Evolutionary conservation across 331 rosid species (phyloP).

Genomic region (Acacia concinna): DNA sequence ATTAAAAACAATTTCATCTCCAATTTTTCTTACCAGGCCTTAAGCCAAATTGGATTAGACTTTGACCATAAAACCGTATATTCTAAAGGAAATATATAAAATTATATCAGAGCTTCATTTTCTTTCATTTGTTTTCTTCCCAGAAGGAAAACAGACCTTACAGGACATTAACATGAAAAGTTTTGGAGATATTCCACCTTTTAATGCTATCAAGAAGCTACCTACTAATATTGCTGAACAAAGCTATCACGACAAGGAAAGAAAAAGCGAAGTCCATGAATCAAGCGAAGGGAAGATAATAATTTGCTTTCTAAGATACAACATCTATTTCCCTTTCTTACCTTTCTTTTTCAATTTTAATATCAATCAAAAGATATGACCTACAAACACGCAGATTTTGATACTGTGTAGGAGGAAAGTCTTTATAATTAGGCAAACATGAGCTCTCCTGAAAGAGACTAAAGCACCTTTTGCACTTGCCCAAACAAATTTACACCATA

Average conservation of each 20-base stretch:
- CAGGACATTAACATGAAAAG: conserved; percentile 3
- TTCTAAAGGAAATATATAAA: background rate
- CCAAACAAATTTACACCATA: conserved; percentile 31
- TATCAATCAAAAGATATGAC: conserved; percentile 37
- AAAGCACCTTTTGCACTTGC: conserved; percentile 32
- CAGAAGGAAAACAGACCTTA: background rate
- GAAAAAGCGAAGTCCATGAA: background rate
- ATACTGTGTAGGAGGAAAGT: conserved; percentile 38
- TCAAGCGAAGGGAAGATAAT: conserved; percentile 13
- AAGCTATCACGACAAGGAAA: conserved; percentile 25
- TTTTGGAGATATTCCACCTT: conserved; percentile 8
- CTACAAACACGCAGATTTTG: conserved; percentile 33
- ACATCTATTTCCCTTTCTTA: conserved; percentile 1
- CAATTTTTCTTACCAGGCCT: background rate
- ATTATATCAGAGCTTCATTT: background rate
- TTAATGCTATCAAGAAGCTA: conserved; percentile 18
- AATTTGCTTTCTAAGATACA: conserved; percentile 23
- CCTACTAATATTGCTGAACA: conserved; percentile 13
- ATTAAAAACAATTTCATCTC: background rate
- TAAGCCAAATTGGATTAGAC: background rate
- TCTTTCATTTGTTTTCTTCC: background rate
- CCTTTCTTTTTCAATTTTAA: conserved; percentile 35
- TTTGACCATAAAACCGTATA: background rate
- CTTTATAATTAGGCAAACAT: conserved; percentile 30
- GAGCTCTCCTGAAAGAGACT: conserved; percentile 44